A percentile compares a stretch with the other conserved stretches of the same genome.
Conservation (phyloP, 2,329 filamentous ascomycete genomes). For the Intubia oerlemansii region DNA sequence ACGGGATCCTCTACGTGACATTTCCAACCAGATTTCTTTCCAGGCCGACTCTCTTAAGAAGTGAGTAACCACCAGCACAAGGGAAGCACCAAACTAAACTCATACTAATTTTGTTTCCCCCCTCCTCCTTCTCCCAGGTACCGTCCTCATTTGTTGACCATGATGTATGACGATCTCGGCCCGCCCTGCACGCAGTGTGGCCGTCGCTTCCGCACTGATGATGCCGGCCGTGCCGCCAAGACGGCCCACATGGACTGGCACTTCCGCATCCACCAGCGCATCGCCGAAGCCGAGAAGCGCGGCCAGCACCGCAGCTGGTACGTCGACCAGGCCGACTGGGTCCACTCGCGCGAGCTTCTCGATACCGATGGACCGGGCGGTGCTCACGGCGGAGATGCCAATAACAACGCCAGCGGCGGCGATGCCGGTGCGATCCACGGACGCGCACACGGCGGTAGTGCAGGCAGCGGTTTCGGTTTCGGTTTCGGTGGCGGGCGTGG, state of each 20-base stretch:
- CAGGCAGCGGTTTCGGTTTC: slow-evolving; percentile 5
- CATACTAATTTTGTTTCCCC: slow-evolving; percentile 14
- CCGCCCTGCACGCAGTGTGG: slow-evolving; percentile 85
- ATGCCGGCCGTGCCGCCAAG: slow-evolving; percentile 67
- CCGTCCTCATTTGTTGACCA: slow-evolving; percentile 38
- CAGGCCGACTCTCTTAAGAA: slow-evolving; percentile 51
- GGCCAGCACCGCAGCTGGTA: slow-evolving; percentile 91
- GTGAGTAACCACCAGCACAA: slow-evolving; percentile 26
- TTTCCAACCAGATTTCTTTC: slow-evolving; percentile 31
- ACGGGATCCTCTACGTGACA: slow-evolving; percentile 8
- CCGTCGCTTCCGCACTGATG: slow-evolving; percentile 58
- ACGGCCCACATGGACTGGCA: slow-evolving; percentile 95
- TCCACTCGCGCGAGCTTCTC: slow-evolving; percentile 60
- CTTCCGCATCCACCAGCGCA: slow-evolving; percentile 78
- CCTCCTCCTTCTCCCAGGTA: no score
- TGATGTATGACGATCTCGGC: slow-evolving; percentile 58
- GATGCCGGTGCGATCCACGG: not conserved
- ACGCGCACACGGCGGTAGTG: not conserved
- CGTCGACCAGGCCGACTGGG: slow-evolving; percentile 83
- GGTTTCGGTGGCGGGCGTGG: slow-evolving; percentile 42
- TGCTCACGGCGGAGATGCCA: slow-evolving; percentile 11
- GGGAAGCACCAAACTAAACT: not conserved
- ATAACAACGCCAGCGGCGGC: not conserved
- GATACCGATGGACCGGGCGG: slow-evolving; percentile 35
- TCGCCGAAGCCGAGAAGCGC: slow-evolving; percentile 66